These are phyloP conservation scores for Pulveroboletus sp. DNA, from an alignment of 768 basidiomycete species.

Conservation along the genomic window DNA sequence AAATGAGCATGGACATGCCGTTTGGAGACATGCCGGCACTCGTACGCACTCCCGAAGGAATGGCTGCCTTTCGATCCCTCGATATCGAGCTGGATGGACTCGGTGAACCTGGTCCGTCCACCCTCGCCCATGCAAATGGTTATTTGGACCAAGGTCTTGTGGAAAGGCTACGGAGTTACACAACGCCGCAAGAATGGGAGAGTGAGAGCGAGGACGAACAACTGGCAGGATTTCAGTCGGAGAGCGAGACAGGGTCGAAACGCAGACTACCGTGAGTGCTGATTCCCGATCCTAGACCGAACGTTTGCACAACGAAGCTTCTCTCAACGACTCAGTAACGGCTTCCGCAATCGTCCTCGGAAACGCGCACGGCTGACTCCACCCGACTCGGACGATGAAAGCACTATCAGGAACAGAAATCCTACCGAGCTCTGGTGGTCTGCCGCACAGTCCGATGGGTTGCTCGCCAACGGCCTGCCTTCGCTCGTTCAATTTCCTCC, in stretches of 20 bases:
- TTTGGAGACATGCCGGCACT: constrained; percentile 70
- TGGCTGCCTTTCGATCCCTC: constrained; percentile 61
- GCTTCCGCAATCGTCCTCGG: constrained; percentile 42
- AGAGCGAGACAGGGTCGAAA: constrained; percentile 51
- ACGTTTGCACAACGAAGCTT: not conserved
- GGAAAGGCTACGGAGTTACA: constrained; percentile 21
- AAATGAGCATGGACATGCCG: constrained; percentile 36
- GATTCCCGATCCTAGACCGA: not conserved
- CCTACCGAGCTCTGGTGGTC: constrained; percentile 70
- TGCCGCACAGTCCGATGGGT: constrained; percentile 55
- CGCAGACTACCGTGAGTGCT: constrained; percentile 42
- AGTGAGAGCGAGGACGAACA: constrained; percentile 36
- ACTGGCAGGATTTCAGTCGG: constrained; percentile 20
- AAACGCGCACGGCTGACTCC: constrained; percentile 57
- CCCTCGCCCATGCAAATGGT: constrained; percentile 32
- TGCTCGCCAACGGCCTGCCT: constrained; percentile 65
- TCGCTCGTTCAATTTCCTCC: constrained; percentile 37
- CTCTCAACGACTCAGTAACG: constrained; percentile 17
- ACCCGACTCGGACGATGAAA: constrained; percentile 36
- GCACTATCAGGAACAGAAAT: constrained; percentile 33
- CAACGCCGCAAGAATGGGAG: constrained; percentile 28
- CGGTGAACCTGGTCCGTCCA: constrained; percentile 34
- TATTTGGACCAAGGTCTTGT: constrained; percentile 14
- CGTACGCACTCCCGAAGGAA: constrained; percentile 66
- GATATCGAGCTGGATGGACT: constrained; percentile 47